Evolutionary conservation across 441 rosid species (phyloP), one percentile per base, ranked within the genome.

Genomic region (Syzygium syzygioides): DNA sequence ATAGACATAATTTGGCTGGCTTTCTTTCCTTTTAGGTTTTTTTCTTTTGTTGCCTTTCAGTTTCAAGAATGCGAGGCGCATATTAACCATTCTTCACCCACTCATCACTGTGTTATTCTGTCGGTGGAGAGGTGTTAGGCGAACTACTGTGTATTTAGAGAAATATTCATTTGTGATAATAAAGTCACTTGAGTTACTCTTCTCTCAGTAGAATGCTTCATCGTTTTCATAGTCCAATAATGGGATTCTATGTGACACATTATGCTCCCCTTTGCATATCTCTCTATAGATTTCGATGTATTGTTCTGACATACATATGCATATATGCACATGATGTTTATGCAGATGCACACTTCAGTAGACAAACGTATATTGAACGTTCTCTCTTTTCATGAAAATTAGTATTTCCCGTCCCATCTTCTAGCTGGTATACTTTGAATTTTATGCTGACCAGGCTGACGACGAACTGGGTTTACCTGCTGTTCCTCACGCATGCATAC

Each of bases 381-480:
- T 30, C 76, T 41, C 45, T 68, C 48, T 11, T 11, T 13, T 71
- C 14, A 11, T 71, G 80, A 71, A 19, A 71, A 11, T 71, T 71
- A 37, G 83, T 34, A 19, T 32, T n/a, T 52, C 50, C 62, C 62
- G 45, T 85, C 87, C 56, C 62, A 37, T 59, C 50, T 55, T 37
- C 66, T 34, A 12, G 56, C 62, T 34, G 6, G 30, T 85, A 55
- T 23, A 50, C n/a, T 37, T 71, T 13, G 83, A 71, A 71, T 71
- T 88, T 86, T 89, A 52, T 91, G 88, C 41, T 92, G 57, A 53
- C 54, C 97, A 98, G 99, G 96, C 94, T 54, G 97, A 94, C 88
- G 99, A 98, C 66, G 98, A 96, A 90, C 91, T 95, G 48, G 99
- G 99, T 62, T 93, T 97, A 79, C 99, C 99, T 15, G 92, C 99